Base-by-base conservation (phyloP, 2,329 filamentous ascomycete genomes). In the Thermothelomyces thermophilus region DNA sequence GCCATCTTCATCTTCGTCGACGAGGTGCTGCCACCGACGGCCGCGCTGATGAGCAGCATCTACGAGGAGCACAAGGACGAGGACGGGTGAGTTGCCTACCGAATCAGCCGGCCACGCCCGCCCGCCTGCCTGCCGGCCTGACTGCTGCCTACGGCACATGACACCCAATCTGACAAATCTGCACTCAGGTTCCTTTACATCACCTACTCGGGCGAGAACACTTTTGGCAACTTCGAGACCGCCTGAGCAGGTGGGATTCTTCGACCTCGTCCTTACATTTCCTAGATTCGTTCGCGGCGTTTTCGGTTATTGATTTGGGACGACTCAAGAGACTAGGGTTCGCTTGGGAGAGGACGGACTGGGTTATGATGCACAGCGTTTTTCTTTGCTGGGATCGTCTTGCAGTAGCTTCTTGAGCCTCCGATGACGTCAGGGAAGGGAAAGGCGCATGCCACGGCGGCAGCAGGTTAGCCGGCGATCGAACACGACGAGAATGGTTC, bases 1-100 rank as follows among this genome's bases (percentile, higher is more conserved):
- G 93, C 93, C 68, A 98, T 98, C 76, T 98, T 98, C 80, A 97
- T 98, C 80, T 98, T 97, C 74, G 93, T 98, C 66, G 91, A 97
- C 69, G 93, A 97, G 74, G 91, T 96, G 45, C 80, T 98, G 50
- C 93, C 93, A 45, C 93, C 93, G 2, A 97, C 93, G 8, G 93
- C 93, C 53, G 93, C 93, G 52, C 82, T 98, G 47, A 98, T 98
- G 93, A 95, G 90, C 77, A 94, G 87, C 71, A 97, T 98, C 74
- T 98, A 98, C 70, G 93, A 98, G 72, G 91, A 97, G 73, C 93
- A 98, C 82, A 97, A 98, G 78, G 82, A 85, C 59, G 80, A 85
- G 68, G 82, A 86, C 64, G 81, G 81, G 75, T 84, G 73, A 48
- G 73, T 69, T 20, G 30, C 22, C 9, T 19, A 9, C 36, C n/a